Conservation (phyloP, 192 early-diverging fungal species). For the Dissophora globulifera region DNA sequence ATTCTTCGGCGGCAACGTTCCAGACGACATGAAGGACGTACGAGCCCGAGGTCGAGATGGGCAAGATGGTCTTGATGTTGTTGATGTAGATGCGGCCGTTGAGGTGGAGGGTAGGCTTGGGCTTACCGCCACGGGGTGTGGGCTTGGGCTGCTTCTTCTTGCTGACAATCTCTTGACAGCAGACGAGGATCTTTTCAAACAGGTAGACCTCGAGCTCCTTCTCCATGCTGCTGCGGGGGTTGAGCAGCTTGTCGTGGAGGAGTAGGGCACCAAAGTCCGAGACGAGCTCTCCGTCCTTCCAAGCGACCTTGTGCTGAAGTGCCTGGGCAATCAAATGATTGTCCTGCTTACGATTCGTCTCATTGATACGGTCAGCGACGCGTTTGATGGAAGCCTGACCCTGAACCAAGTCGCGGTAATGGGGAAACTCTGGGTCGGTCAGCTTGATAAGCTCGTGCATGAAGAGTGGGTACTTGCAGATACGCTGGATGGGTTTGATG, state of each 20-base stretch:
- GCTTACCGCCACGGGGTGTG: slow-evolving; percentile 55
- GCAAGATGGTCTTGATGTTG: slow-evolving; percentile 67
- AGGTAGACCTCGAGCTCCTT: slow-evolving; percentile 88
- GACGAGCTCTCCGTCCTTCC: slow-evolving; percentile 89
- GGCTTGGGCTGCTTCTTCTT: slow-evolving; percentile 58
- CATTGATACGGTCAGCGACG: slow-evolving; percentile 91
- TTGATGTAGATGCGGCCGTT: slow-evolving; percentile 90
- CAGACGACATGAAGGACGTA: slow-evolving; percentile 83
- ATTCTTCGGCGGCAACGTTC: slow-evolving; percentile 79
- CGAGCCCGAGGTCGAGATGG: slow-evolving; percentile 54
- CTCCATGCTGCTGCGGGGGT: slow-evolving; percentile 82
- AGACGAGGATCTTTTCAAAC: slow-evolving; percentile 93
- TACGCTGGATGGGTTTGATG: slow-evolving; percentile 98
- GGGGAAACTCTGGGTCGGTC: slow-evolving; percentile 62
- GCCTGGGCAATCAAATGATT: slow-evolving; percentile 85
- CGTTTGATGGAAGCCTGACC: slow-evolving; percentile 87
- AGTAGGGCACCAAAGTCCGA: slow-evolving; percentile 83
- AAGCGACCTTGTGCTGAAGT: slow-evolving; percentile 85
- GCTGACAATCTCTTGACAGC: slow-evolving; percentile 84
- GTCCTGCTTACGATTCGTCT: slow-evolving; percentile 88
- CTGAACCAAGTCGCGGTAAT: slow-evolving; percentile 69
- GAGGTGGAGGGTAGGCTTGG: slow-evolving; percentile 78
- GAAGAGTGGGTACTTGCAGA: slow-evolving; percentile 97
- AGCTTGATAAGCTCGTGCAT: slow-evolving; percentile 76
- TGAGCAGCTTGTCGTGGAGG: slow-evolving; percentile 88